A percentile compares a stretch with the other conserved stretches of the same genome.
phyloP scores from a whole-genome alignment of 495 filamentous ascomycete genomes.

The Xylaria bambusicola region DNA sequence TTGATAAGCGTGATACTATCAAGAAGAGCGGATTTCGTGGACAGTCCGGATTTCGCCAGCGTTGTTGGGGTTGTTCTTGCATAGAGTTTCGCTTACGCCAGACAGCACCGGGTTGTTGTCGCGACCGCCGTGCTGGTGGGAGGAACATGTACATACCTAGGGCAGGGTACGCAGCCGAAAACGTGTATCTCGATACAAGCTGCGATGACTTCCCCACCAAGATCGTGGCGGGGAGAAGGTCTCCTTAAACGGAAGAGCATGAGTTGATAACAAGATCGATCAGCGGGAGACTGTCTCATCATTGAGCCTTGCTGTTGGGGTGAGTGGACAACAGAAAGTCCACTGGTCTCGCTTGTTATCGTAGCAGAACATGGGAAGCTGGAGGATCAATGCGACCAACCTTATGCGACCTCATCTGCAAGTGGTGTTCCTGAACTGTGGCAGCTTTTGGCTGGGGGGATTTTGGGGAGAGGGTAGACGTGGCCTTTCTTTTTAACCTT shows the following conservation, averaged over 20 bases:
- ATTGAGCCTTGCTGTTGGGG: no score
- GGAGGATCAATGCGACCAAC: not conserved
- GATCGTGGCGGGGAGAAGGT: no score
- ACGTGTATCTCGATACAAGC: no score
- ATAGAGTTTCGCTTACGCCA: constrained; percentile 1
- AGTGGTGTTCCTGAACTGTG: not conserved
- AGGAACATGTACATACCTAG: not conserved
- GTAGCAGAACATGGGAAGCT: not conserved
- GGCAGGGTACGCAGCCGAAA: no score
- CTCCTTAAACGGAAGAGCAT: no score
- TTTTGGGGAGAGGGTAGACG: not conserved
- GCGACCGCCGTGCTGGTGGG: not conserved
- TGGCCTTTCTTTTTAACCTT: not conserved
- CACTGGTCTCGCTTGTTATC: not conserved
- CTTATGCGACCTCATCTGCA: not conserved
- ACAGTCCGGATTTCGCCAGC: not conserved
- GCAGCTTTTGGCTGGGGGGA: no score
- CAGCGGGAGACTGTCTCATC: no score
- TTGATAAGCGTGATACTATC: constrained; percentile 10
- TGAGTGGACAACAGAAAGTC: no score
- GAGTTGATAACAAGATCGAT: no score
- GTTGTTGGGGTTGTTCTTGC: not conserved
- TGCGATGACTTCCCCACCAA: no score
- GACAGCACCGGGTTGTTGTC: not conserved
- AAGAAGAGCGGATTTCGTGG: not conserved